These are phyloP conservation scores for Cytospora piceicola DNA, from an alignment of 2,329 filamentous ascomycete species.

Conservation along the genomic window DNA sequence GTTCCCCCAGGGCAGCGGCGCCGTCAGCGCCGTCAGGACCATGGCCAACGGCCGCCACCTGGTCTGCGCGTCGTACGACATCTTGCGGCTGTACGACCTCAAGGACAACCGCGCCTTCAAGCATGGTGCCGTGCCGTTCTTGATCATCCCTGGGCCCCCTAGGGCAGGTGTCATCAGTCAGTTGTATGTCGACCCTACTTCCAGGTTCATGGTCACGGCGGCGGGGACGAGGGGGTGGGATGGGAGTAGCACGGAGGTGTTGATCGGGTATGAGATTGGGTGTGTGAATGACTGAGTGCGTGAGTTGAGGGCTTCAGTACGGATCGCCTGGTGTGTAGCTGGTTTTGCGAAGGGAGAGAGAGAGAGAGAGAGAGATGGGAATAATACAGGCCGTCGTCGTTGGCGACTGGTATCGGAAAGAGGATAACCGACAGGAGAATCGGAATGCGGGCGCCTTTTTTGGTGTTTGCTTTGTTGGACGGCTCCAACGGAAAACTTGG, in stretches of 20 bases:
- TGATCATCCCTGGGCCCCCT: constrained; percentile 89
- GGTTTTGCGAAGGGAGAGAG: no score
- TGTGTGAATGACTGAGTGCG: constrained; percentile 23
- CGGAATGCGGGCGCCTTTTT: neutral
- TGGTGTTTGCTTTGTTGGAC: no score
- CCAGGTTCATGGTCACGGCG: constrained; percentile 87
- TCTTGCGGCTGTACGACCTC: constrained; percentile 89
- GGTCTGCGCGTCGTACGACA: constrained; percentile 84
- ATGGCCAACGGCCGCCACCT: constrained; percentile 95
- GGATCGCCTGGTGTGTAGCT: neutral
- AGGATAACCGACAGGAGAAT: neutral
- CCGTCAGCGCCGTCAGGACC: constrained; percentile 82
- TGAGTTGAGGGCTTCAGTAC: neutral
- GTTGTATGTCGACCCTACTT: constrained; percentile 85
- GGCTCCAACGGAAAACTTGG: neutral
- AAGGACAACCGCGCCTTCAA: constrained; percentile 66
- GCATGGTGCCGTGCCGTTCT: constrained; percentile 84
- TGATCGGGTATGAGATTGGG: constrained; percentile 90
- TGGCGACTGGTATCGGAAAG: neutral
- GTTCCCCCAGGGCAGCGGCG: constrained; percentile 86
- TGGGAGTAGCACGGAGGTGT: constrained; percentile 82
- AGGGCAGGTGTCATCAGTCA: constrained; percentile 85
- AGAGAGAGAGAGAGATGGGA: no score
- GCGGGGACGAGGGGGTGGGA: constrained; percentile 96
- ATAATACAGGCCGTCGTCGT: no score